These are phyloP conservation scores for Melaleuca alternifolia DNA, from an alignment of 345 rosid genomes.

Conservation along the genomic window DNA sequence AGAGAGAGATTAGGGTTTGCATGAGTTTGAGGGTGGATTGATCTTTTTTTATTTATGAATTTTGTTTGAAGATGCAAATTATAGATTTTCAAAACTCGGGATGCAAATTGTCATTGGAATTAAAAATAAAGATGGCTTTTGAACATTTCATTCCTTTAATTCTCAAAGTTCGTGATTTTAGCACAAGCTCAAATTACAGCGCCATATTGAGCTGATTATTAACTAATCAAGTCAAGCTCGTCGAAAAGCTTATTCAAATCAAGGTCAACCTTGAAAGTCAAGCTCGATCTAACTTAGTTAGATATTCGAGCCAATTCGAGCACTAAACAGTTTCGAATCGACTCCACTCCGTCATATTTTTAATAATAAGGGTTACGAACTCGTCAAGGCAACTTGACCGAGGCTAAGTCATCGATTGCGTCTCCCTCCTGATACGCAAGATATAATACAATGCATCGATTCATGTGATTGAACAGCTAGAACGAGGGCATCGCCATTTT, in stretches of 20 bases:
- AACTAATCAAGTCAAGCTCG: background rate
- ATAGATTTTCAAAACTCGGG: background rate
- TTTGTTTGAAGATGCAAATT: background rate
- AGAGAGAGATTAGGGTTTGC: background rate
- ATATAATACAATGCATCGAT: background rate
- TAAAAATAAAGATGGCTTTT: too few species aligned
- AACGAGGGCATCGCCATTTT: background rate
- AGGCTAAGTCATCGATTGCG: background rate
- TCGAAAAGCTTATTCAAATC: background rate
- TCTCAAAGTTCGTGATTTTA: too few species aligned
- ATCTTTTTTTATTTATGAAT: background rate
- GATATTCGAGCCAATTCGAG: background rate
- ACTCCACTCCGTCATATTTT: rapidly evolving
- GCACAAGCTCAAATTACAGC: too few species aligned
- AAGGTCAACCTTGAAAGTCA: background rate
- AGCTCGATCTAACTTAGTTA: too few species aligned
- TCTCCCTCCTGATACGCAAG: background rate
- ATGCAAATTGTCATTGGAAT: background rate
- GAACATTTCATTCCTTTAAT: background rate
- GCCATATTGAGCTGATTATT: too few species aligned
- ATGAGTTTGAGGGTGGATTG: background rate
- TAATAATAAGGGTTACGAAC: background rate
- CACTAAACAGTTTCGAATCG: background rate
- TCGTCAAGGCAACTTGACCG: background rate
- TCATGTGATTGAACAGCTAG: background rate